Percentiles rank a stretch among this genome's conserved stretches.
These are phyloP conservation scores for Blastomyces percursus DNA, from an alignment of 2,329 filamentous ascomycete genomes.

Conservation along the genomic window DNA sequence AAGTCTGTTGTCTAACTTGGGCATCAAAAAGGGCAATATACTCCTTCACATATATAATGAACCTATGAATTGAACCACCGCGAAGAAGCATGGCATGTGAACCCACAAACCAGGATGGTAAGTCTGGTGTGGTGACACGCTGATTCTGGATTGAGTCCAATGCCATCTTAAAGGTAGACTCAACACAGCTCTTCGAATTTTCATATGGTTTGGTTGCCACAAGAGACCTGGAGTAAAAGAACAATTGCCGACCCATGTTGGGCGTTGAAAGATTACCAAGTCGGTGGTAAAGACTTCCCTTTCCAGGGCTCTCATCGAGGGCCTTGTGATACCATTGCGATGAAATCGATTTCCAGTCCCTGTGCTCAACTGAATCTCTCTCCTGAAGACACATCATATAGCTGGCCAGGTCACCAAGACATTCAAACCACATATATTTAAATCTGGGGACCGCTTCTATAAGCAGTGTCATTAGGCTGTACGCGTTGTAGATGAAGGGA, in stretches of 20 bases:
- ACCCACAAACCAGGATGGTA: constrained; percentile 43
- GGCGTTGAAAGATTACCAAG: constrained; percentile 33
- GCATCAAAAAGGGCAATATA: constrained; percentile 39
- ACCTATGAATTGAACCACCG: constrained; percentile 25
- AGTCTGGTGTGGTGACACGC: constrained; percentile 1
- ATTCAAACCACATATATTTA: background rate
- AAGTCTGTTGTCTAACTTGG: constrained; percentile 38
- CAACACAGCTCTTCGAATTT: constrained; percentile 46
- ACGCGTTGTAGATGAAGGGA: background rate
- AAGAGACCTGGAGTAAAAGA: constrained; percentile 49
- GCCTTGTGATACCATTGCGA: background rate
- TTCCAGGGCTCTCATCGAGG: background rate
- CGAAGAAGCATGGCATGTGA: constrained; percentile 43
- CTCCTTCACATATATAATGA: constrained; percentile 28
- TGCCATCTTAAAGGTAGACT: constrained; percentile 44
- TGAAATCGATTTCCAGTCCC: background rate
- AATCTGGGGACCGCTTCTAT: background rate
- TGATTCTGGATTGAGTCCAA: constrained; percentile 23
- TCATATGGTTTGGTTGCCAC: constrained; percentile 45
- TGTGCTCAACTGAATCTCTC: constrained; percentile 30
- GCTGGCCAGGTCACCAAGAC: background rate
- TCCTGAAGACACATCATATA: constrained; percentile 46
- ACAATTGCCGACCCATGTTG: constrained; percentile 26
- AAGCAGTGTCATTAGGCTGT: background rate
- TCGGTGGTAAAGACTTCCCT: background rate